These are phyloP conservation scores for Alternaria viburni DNA, from an alignment of 2,329 filamentous ascomycete genomes.

Conservation along the genomic window DNA sequence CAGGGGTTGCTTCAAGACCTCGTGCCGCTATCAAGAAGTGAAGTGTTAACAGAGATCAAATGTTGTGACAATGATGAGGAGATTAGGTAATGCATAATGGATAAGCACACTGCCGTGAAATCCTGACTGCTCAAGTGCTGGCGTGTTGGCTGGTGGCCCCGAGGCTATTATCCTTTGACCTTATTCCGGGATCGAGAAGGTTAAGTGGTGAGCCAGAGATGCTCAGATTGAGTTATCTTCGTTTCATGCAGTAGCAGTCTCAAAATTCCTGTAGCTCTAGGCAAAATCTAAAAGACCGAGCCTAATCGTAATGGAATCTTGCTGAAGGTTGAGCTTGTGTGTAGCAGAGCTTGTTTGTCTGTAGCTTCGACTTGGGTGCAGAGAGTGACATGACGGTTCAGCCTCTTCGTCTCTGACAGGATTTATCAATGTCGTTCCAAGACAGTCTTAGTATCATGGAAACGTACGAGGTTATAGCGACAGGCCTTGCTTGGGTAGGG, in stretches of 20 bases:
- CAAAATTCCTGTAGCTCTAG: accelerated
- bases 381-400: neutral
- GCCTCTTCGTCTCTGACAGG: neutral
- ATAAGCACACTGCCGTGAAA: neutral
- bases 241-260: neutral
- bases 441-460: neutral
- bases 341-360: neutral
- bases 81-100: accelerated
- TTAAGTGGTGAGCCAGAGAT: neutral
- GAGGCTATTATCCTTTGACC: neutral
- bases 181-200: accelerated
- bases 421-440: too few species aligned
- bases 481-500: too few species aligned
- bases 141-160: neutral
- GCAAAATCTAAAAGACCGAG: neutral
- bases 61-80: neutral
- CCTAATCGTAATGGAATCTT: neutral
- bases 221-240: too few species aligned
- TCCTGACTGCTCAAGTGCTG: neutral
- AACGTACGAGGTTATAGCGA: accelerated
- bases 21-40: neutral
- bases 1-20: neutral
- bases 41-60: neutral
- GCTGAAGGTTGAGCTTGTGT: neutral
- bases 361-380: neutral